phyloP scores from a whole-genome alignment of 2,329 filamentous ascomycete genomes.

The Colletotrichum eremochloae region DNA sequence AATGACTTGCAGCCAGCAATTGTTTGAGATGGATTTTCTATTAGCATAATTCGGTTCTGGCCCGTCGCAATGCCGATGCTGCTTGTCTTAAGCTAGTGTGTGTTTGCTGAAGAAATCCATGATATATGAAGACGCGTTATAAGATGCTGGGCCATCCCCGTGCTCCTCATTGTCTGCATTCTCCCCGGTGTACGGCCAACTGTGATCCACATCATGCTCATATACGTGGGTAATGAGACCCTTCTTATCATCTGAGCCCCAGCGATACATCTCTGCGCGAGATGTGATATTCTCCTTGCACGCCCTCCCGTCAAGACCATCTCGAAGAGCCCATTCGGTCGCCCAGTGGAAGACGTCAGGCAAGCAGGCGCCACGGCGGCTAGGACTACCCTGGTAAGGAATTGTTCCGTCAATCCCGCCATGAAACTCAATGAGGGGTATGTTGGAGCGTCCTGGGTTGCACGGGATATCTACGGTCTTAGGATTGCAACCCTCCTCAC shows the following conservation, averaged over 20 bases:
- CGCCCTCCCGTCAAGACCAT: slow-evolving; percentile 44
- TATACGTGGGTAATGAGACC: slow-evolving; percentile 28
- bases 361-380: slow-evolving; percentile 57
- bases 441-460: slow-evolving; percentile 49
- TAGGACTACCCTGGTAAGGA: slow-evolving; percentile 56
- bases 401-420: slow-evolving; percentile 63
- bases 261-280: slow-evolving; percentile 11
- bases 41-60: no score
- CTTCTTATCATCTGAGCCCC: slow-evolving; percentile 8
- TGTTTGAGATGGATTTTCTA: no score
- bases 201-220: slow-evolving; percentile 40
- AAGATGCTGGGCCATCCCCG: slow-evolving; percentile 41
- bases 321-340: slow-evolving; percentile 53
- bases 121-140: slow-evolving; percentile 42
- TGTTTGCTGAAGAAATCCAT: slow-evolving; percentile 37
- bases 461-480: slow-evolving; percentile 54
- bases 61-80: no score
- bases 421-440: slow-evolving; percentile 65
- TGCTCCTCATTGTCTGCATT: slow-evolving; percentile 42
- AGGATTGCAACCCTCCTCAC: slow-evolving; percentile 50
- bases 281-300: slow-evolving; percentile 4
- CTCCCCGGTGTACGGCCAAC: slow-evolving; percentile 40
- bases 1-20: no score
- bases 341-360: slow-evolving; percentile 59
- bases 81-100: no score